These are phyloP conservation scores for Boletellus deceptivus DNA, from an alignment of 1,284 basidiomycete species.

Conservation along the genomic window DNA sequence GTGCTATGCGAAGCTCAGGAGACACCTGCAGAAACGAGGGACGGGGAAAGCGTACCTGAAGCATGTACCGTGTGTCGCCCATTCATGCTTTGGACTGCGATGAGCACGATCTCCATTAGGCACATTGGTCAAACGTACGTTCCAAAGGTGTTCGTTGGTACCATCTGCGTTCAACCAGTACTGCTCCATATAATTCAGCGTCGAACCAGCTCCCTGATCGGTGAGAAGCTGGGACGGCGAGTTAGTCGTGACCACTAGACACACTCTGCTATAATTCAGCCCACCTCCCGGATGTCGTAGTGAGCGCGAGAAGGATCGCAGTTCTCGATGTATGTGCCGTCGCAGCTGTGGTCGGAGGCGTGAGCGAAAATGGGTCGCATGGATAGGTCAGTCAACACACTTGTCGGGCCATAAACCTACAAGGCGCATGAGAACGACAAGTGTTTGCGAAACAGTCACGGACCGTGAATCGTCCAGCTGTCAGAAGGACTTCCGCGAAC, in stretches of 20 bases:
- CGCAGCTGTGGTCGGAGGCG: conserved; percentile 49
- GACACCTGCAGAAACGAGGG: background rate
- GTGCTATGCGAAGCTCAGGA: conserved; percentile 43
- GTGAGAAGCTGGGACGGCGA: conserved; percentile 47
- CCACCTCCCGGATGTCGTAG: conserved; percentile 50
- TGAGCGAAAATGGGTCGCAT: background rate
- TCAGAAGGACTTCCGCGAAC: conserved; percentile 61
- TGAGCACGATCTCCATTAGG: conserved; percentile 3
- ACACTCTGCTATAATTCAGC: background rate
- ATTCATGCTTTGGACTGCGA: conserved; percentile 50
- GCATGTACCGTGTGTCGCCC: conserved; percentile 74
- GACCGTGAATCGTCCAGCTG: conserved; percentile 78
- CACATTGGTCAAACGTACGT: conserved; percentile 41
- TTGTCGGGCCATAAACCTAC: conserved; percentile 72
- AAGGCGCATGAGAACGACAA: conserved; percentile 4
- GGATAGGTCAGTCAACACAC: conserved; percentile 37
- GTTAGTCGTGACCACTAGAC: background rate
- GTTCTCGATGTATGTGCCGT: conserved; percentile 58
- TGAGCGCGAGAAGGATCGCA: conserved; percentile 68
- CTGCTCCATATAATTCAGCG: conserved; percentile 65
- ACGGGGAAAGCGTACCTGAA: conserved; percentile 43
- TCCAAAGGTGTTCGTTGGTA: conserved; percentile 66
- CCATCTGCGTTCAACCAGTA: conserved; percentile 68
- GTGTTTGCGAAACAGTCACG: conserved; percentile 14
- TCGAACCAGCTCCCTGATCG: conserved; percentile 55